Base-by-base conservation (phyloP, 163 green algal genomes). In the Botryococcus braunii region DNA sequence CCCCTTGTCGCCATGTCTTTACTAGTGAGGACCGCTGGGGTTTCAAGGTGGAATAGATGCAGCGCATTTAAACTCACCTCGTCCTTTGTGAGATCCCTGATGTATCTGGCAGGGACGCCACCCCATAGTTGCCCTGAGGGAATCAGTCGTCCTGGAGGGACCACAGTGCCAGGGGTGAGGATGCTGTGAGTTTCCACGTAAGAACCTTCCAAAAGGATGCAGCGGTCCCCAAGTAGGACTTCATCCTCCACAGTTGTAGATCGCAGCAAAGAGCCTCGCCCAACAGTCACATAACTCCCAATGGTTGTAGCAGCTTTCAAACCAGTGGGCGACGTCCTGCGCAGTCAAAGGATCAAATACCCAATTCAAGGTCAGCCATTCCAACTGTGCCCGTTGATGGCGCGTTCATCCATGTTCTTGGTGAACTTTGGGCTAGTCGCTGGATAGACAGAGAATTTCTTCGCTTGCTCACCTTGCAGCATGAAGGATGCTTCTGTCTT, bases 391-490 rank as follows among this genome's bases (percentile, higher is more conserved):
- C n/a, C n/a, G n/a, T n/a, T n/a, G n/a, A n/a, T n/a, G n/a, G n/a
- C n/a, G n/a, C n/a, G n/a, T n/a, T n/a, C n/a, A n/a, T n/a, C n/a
- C n/a, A n/a, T n/a, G n/a, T n/a, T n/a, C n/a, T n/a, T n/a, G n/a
- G n/a, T n/a, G n/a, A n/a, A n/a, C n/a, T n/a, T n/a, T n/a, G n/a
- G n/a, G n/a, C n/a, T n/a, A n/a, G n/a, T n/a, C n/a, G n/a, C n/a
- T n/a, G n/a, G n/a, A n/a, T n/a, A n/a, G n/a, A n/a, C n/a, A n/a
- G n/a, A n/a, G n/a, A n/a, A n/a, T n/a, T n/a, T 34, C 32, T 38
- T 69, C n/a, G n/a, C n/a, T n/a, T n/a, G n/a, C n/a, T n/a, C n/a
- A 95, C 88, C 88, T 83, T 13, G 92, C 93, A 43, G 92, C 88
- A 66, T 97, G 90, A 21, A 99, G 85, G 65, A 98, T 86, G 0